Evolutionary conservation across 495 filamentous ascomycete genomes (phyloP).

Genomic region (Podospora didyma): DNA sequence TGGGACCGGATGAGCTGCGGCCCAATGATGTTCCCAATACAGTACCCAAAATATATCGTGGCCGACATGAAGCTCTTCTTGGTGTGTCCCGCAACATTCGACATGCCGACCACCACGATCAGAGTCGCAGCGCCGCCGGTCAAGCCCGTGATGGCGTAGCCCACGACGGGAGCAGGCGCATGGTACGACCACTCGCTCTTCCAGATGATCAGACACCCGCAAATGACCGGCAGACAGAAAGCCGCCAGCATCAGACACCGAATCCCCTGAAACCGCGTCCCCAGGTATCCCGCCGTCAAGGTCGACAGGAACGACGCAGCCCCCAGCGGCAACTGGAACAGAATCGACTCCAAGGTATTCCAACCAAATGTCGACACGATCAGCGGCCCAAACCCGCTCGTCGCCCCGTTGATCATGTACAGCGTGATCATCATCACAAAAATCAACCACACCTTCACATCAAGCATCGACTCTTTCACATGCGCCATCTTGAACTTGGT

Average conservation of each 20-base stretch:
- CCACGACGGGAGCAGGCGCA: slow-evolving; percentile 59
- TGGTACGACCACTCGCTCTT: slow-evolving; percentile 61
- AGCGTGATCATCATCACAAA: slow-evolving; percentile 31
- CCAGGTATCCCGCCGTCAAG: slow-evolving; percentile 59
- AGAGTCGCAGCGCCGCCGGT: slow-evolving; percentile 64
- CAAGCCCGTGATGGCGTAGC: slow-evolving; percentile 67
- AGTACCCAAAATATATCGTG: slow-evolving; percentile 70
- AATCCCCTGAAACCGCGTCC: slow-evolving; percentile 56
- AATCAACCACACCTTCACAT: slow-evolving; percentile 60
- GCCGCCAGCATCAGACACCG: slow-evolving; percentile 59
- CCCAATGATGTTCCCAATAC: slow-evolving; percentile 66
- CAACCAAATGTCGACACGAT: slow-evolving; percentile 75
- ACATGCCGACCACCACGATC: slow-evolving; percentile 63
- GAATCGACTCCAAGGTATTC: slow-evolving; percentile 58
- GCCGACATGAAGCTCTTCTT: slow-evolving; percentile 74
- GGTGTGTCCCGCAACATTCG: slow-evolving; percentile 71
- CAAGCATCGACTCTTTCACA: slow-evolving; percentile 49
- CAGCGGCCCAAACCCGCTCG: slow-evolving; percentile 71
- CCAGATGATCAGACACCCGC: slow-evolving; percentile 73
- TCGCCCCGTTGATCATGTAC: slow-evolving; percentile 71
- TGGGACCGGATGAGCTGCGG: slow-evolving; percentile 64
- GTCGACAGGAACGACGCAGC: slow-evolving; percentile 61
- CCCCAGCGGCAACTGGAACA: slow-evolving; percentile 71
- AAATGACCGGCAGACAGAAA: slow-evolving; percentile 68
- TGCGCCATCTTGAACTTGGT: slow-evolving; percentile 45